Conservation (phyloP, 2,329 filamentous ascomycete genomes). For the Fusarium oligoseptatum region DNA sequence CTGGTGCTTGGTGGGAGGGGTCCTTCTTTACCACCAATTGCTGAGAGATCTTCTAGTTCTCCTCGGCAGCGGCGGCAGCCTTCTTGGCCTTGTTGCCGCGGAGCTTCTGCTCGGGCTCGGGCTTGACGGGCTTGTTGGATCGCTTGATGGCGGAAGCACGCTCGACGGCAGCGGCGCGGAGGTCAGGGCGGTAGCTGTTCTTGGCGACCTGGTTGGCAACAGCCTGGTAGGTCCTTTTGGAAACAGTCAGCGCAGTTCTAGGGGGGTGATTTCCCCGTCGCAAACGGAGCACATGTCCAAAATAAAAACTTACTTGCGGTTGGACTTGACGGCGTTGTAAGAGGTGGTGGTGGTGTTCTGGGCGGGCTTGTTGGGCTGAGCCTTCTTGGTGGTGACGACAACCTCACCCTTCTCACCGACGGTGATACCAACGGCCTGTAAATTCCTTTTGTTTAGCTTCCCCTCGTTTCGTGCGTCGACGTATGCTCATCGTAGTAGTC, state of each 20-base stretch:
- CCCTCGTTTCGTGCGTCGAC: slow-evolving; percentile 23
- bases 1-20: slow-evolving; percentile 4
- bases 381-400: slow-evolving; percentile 87
- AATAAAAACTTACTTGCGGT: slow-evolving; percentile 74
- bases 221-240: slow-evolving; percentile 86
- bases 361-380: slow-evolving; percentile 79
- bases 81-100: slow-evolving; percentile 85
- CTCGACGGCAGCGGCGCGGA: slow-evolving; percentile 83
- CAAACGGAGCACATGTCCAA: background rate
- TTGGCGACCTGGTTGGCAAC: slow-evolving; percentile 87
- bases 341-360: slow-evolving; percentile 73
- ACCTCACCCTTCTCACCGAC: slow-evolving; percentile 83
- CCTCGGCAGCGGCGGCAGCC: slow-evolving; percentile 66
- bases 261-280: background rate
- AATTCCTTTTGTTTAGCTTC: slow-evolving; percentile 43
- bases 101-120: slow-evolving; percentile 78
- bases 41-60: slow-evolving; percentile 43
- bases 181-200: slow-evolving; percentile 85
- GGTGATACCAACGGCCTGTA: slow-evolving; percentile 84
- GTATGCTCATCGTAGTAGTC: slow-evolving; percentile 34
- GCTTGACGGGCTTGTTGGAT: slow-evolving; percentile 84
- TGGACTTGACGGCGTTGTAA: slow-evolving; percentile 79
- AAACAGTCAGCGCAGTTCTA: slow-evolving; percentile 28
- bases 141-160: slow-evolving; percentile 88
- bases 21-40: slow-evolving; percentile 27